Base-by-base conservation (phyloP, 441 rosid species). In the Rhodomyrtus psidioides region DNA sequence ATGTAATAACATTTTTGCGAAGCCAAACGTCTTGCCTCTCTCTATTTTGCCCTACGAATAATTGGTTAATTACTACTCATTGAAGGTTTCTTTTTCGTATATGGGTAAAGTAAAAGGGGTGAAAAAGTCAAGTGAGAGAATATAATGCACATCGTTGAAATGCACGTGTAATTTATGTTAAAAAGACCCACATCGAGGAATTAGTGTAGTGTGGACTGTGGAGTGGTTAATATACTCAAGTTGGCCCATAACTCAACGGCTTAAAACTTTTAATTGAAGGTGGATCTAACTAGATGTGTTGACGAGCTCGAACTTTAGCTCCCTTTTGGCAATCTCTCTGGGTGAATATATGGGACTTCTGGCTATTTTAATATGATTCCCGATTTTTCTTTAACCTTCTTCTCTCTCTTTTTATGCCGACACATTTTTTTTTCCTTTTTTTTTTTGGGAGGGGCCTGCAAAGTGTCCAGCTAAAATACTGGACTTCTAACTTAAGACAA, bases 381-480 rank as follows among this genome's bases (percentile, higher is more conserved):
- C 9, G 2, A 46, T 21, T 34, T 39, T 70, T 39, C 79, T 39
- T 70, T 21, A 34, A 9, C 46, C 34, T 65, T 9, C 76, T 65
- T 34, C 26, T 65, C 46, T 19, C 39, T 65, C 14, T 65, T 34
- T 34, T 3, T 42, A n/a, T n/a, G 49, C 79, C n/a, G 79, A 70
- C 79, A 70, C 49, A 9, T 34, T 9, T 34, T 6, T 0, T 5
- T 8, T 8, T 4, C 21, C 6, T 2, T 19, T 65, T 9, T 17
- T 59, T 59, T 27, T 4, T 24, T 2, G 51, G 53, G 53, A 51
- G 53, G 53, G 53, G 53, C 60, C 46, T 39, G 49, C 79, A 70
- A 34, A 34, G 79, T 70, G 79, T 34, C 49, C 79, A 70, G 79
- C 79, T 70, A 70, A 70, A 34, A 39, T 39, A 70, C 23, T 39